phyloP scores from a whole-genome alignment of 441 rosid genomes.

The Melastoma candidum region DNA sequence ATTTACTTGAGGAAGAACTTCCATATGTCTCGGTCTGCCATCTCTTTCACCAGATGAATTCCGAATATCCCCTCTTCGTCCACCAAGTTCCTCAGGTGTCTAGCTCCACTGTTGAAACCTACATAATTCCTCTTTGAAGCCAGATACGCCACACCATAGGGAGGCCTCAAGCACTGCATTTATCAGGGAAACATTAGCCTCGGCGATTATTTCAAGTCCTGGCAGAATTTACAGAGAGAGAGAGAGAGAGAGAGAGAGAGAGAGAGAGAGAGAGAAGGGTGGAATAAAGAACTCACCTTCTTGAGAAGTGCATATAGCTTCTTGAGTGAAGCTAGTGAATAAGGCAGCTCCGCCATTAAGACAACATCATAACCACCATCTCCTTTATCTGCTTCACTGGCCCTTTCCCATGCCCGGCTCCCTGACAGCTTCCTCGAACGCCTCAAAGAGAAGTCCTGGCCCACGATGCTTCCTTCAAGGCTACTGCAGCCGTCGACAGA shows the following conservation, averaged over 20 bases:
- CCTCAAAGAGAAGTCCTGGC: constrained; percentile 67
- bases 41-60: constrained; percentile 72
- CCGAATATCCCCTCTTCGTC: constrained; percentile 84
- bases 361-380: constrained; percentile 92
- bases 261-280: background rate
- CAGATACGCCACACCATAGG: constrained; percentile 80
- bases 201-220: background rate
- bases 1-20: constrained; percentile 84
- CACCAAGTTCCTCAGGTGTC: constrained; percentile 67
- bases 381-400: constrained; percentile 67
- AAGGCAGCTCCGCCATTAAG: constrained; percentile 81
- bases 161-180: constrained; percentile 82
- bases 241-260: no score
- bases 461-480: constrained; percentile 79
- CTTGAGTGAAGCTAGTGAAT: constrained; percentile 60
- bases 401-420: constrained; percentile 96
- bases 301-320: constrained; percentile 74
- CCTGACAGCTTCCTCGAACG: constrained; percentile 88
- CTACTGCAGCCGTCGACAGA: constrained; percentile 87
- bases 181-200: constrained; percentile 4
- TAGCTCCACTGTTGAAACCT: constrained; percentile 58
- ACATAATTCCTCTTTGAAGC: constrained; percentile 81
- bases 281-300: constrained; percentile 44
- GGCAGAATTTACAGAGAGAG: background rate
- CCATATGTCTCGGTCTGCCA: constrained; percentile 83